Conservation (phyloP, 257 asterid genomes). For the Apocynum venetum region DNA sequence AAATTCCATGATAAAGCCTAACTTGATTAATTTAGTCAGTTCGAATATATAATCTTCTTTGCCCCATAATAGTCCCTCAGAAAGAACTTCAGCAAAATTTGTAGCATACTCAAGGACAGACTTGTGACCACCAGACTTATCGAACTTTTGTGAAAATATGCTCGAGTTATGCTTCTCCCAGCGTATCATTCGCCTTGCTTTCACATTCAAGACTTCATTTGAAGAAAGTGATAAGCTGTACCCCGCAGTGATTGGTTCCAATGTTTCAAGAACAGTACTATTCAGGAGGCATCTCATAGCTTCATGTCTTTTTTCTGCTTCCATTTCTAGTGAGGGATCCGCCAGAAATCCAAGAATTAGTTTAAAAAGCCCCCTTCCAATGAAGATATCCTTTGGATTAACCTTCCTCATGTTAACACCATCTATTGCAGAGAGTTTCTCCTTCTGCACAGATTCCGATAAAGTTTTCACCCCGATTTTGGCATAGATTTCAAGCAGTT, state of each 20-base stretch:
- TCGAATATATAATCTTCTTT: constrained; percentile 19
- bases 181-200: constrained; percentile 23
- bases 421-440: constrained; percentile 10
- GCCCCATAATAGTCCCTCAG: constrained; percentile 27
- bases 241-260: constrained; percentile 16
- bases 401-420: constrained; percentile 13
- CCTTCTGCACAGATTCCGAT: constrained; percentile 22
- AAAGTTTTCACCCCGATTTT: constrained; percentile 27
- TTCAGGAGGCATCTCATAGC: constrained; percentile 20
- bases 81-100: constrained; percentile 24
- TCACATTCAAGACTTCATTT: constrained; percentile 13
- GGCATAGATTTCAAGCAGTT: constrained; percentile 26
- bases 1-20: constrained; percentile 31
- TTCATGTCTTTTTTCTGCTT: constrained; percentile 20
- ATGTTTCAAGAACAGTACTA: constrained; percentile 13
- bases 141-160: constrained; percentile 17
- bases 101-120: constrained; percentile 26
- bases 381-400: constrained; percentile 16
- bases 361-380: constrained; percentile 16
- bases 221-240: constrained; percentile 31
- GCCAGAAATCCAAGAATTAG: constrained; percentile 37
- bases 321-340: constrained; percentile 21
- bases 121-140: constrained; percentile 22
- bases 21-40: constrained; percentile 31
- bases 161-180: constrained; percentile 31